Percentiles rank a stretch among this genome's conserved stretches.
Evolutionary conservation across 257 asterid species (phyloP).

Genomic region (Henckelia pumila): DNA sequence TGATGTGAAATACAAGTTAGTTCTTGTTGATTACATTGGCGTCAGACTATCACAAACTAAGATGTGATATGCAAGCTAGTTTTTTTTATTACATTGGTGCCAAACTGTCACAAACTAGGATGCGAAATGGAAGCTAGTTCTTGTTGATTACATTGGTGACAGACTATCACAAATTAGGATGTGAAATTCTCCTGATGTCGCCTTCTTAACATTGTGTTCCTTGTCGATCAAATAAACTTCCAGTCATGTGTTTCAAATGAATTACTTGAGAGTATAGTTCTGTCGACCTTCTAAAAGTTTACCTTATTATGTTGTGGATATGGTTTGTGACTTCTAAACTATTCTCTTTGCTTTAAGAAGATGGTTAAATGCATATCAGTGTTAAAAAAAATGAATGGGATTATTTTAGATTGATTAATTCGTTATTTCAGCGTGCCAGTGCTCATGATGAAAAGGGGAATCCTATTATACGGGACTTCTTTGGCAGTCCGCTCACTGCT

Average conservation of each 20-base stretch:
- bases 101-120: neutral
- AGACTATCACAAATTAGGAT: neutral
- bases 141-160: neutral
- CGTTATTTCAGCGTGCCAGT: slow-evolving; percentile 65
- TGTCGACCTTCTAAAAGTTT: neutral
- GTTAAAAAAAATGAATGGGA: neutral
- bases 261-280: neutral
- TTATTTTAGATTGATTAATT: slow-evolving; percentile 20
- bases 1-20: neutral
- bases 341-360: neutral
- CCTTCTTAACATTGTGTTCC: neutral
- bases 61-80: neutral
- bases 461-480: slow-evolving; percentile 89
- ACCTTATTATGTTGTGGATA: neutral
- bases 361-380: neutral
- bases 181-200: neutral
- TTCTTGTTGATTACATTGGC: neutral
- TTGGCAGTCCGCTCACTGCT: slow-evolving; percentile 95
- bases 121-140: neutral
- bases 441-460: slow-evolving; percentile 88
- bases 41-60: neutral
- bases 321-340: neutral
- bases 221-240: neutral
- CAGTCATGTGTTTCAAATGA: neutral
- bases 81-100: neutral